Evolutionary conservation across 2,329 filamentous ascomycete genomes (phyloP).

Genomic region (Cladosporium sphaerospermum): DNA sequence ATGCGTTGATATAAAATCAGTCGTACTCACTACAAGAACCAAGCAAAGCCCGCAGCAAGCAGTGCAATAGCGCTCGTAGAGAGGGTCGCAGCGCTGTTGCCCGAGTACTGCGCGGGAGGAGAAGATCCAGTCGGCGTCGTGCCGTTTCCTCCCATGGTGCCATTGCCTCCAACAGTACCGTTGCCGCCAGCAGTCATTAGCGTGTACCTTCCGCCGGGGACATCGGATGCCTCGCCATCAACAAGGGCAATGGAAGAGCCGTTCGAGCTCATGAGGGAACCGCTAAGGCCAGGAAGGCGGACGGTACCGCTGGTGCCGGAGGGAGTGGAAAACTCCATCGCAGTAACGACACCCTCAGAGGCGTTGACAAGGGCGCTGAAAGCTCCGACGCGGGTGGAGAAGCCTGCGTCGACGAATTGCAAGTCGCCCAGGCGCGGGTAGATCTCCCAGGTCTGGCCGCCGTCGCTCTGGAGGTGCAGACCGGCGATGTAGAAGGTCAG

Average conservation of each 20-base stretch:
- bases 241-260: constrained; percentile 18
- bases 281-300: constrained; percentile 28
- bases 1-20: no score
- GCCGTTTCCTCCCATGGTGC: not conserved
- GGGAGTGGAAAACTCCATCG: constrained; percentile 7
- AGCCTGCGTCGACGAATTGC: constrained; percentile 11
- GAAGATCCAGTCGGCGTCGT: not conserved
- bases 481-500: constrained; percentile 40
- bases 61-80: not conserved
- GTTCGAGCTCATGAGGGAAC: constrained; percentile 36
- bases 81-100: not conserved
- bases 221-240: constrained; percentile 20
- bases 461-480: constrained; percentile 31
- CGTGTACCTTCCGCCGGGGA: constrained; percentile 25
- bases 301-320: constrained; percentile 4
- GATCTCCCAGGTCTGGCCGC: constrained; percentile 15
- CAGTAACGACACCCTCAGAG: constrained; percentile 2
- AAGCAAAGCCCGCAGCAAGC: not conserved
- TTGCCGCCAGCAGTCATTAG: constrained; percentile 13
- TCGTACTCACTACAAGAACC: not conserved
- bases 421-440: constrained; percentile 10
- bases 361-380: constrained; percentile 10
- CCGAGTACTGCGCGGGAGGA: constrained; percentile 5
- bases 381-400: constrained; percentile 4
- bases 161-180: constrained; percentile 6